Conservation (phyloP, 345 rosid species). For the Lumnitzera littorea region DNA sequence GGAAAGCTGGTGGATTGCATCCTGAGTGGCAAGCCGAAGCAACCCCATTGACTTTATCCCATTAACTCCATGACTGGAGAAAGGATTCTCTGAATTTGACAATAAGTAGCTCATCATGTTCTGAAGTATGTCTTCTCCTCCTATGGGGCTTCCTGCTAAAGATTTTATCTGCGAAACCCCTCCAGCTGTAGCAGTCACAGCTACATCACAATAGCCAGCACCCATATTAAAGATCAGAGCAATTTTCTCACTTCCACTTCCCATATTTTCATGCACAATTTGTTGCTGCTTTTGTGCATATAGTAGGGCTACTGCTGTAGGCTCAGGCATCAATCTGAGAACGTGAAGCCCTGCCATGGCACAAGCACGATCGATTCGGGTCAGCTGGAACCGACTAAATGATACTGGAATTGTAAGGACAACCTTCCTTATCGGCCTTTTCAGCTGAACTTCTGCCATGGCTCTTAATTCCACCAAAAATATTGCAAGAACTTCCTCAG, state of each 20-base stretch:
- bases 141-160: constrained; percentile 55
- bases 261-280: constrained; percentile 56
- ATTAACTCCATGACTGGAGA: constrained; percentile 27
- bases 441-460: constrained; percentile 72
- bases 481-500: constrained; percentile 86
- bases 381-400: constrained; percentile 71
- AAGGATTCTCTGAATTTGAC: constrained; percentile 35
- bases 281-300: constrained; percentile 88
- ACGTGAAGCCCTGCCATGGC: constrained; percentile 90
- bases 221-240: constrained; percentile 86
- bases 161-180: constrained; percentile 93
- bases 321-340: constrained; percentile 84
- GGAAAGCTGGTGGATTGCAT: constrained; percentile 64
- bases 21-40: constrained; percentile 75
- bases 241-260: constrained; percentile 74
- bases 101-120: constrained; percentile 54
- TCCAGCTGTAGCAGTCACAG: constrained; percentile 77
- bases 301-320: constrained; percentile 78
- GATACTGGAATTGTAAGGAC: constrained; percentile 82
- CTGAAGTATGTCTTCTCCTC: constrained; percentile 87
- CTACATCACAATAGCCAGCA: constrained; percentile 83
- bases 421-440: constrained; percentile 61
- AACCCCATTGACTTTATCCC: constrained; percentile 40
- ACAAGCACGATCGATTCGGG: constrained; percentile 77
- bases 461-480: constrained; percentile 59